Conservation (phyloP, 805 yeast genomes). For the Cyberlindnera xylosilytica region DNA sequence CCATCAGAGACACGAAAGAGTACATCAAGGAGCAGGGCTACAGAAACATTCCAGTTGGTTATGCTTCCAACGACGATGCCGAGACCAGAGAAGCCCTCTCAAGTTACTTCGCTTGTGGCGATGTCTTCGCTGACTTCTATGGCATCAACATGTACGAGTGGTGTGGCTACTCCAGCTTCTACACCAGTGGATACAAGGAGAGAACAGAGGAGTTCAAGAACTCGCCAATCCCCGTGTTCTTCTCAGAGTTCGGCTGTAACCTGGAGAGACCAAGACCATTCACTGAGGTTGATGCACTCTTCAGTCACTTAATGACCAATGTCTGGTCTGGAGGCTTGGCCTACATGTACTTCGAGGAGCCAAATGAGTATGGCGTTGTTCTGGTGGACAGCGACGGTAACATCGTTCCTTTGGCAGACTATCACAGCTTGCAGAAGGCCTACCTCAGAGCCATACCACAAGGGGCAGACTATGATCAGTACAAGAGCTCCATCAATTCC, state of each 20-base stretch:
- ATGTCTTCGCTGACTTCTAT: conserved; percentile 62
- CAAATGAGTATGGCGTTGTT: conserved; percentile 72
- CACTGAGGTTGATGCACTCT: conserved; percentile 65
- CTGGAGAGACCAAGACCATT: conserved; percentile 63
- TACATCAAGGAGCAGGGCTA: conserved; percentile 67
- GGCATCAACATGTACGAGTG: conserved; percentile 88
- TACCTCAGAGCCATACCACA: conserved; percentile 47
- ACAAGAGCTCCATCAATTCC: conserved; percentile 22
- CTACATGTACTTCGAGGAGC: conserved; percentile 80
- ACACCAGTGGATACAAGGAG: conserved; percentile 60
- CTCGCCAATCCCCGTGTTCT: conserved; percentile 70
- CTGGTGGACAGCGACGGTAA: conserved; percentile 36
- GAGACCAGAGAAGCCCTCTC: conserved; percentile 78
- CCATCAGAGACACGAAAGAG: conserved; percentile 81
- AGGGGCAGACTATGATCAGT: conserved; percentile 32
- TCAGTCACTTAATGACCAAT: conserved; percentile 63
- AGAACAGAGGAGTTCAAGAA: conserved; percentile 61
- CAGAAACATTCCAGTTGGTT: conserved; percentile 88
- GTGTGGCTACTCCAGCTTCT: conserved; percentile 70
- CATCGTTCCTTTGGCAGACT: conserved; percentile 59
- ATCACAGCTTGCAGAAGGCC: conserved; percentile 51
- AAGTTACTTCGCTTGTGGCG: conserved; percentile 83
- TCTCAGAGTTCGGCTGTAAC: conserved; percentile 83
- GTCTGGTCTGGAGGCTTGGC: conserved; percentile 88
- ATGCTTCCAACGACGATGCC: conserved; percentile 86